Evolutionary conservation across 2,329 filamentous ascomycete genomes (phyloP).

Genomic region (Septoria linicola): DNA sequence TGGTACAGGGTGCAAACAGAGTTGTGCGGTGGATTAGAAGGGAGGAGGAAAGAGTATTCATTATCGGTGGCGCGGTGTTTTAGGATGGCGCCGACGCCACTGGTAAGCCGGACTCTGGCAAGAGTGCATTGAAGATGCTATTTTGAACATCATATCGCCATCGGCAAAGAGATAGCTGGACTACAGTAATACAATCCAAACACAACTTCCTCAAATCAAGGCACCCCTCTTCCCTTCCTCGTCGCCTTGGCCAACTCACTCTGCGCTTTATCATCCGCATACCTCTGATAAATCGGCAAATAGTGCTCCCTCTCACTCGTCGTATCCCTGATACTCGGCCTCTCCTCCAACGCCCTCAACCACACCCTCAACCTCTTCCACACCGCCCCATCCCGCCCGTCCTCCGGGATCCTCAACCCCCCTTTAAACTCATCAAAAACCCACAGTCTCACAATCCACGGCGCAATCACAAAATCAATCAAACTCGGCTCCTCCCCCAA

Average conservation of each 20-base stretch:
- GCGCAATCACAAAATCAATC: constrained; percentile 69
- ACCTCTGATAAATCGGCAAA: constrained; percentile 61
- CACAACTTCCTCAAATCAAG: constrained; percentile 49
- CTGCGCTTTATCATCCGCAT: constrained; percentile 50
- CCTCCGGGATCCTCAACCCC: constrained; percentile 48
- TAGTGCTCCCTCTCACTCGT: constrained; percentile 68
- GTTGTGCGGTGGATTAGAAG: constrained; percentile 87
- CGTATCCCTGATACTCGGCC: constrained; percentile 65
- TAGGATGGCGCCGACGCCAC: constrained; percentile 29
- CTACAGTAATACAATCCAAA: no score
- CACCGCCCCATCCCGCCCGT: constrained; percentile 53
- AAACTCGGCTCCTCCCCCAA: constrained; percentile 62
- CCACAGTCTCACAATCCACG: constrained; percentile 66
- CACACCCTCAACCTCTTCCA: constrained; percentile 68
- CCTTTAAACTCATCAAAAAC: constrained; percentile 73
- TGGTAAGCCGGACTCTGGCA: not conserved
- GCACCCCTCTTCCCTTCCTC: constrained; percentile 61
- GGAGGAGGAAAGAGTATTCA: constrained; percentile 92
- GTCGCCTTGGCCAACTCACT: constrained; percentile 51
- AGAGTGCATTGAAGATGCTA: not conserved
- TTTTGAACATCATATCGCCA: no score
- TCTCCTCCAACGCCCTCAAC: constrained; percentile 58
- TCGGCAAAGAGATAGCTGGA: no score
- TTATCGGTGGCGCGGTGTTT: constrained; percentile 90
- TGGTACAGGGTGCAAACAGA: constrained; percentile 84